Evolutionary conservation across 768 basidiomycete genomes (phyloP).

Genomic region (Zangia roseola): DNA sequence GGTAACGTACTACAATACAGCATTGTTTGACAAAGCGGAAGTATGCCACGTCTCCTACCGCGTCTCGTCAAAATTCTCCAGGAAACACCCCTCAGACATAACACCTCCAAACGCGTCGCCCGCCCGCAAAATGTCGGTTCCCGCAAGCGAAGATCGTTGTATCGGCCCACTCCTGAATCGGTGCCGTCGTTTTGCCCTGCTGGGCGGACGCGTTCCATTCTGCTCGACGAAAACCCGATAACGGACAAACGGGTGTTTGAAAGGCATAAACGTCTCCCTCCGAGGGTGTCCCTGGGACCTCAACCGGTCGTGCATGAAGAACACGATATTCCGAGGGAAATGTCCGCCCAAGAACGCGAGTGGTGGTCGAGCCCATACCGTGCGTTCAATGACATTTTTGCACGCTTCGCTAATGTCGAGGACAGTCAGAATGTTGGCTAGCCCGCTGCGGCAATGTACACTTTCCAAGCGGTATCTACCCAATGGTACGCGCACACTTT

Average conservation of each 20-base stretch:
- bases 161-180: constrained; percentile 33
- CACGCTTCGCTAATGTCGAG: not conserved
- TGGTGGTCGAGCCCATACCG: constrained; percentile 81
- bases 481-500: constrained; percentile 40
- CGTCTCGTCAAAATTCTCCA: constrained; percentile 51
- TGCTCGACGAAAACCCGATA: constrained; percentile 62
- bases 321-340: constrained; percentile 47
- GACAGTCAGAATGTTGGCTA: constrained; percentile 69
- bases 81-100: constrained; percentile 21
- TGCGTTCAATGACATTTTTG: constrained; percentile 31
- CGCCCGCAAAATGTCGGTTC: constrained; percentile 5
- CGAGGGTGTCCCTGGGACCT: constrained; percentile 38
- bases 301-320: constrained; percentile 20
- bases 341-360: constrained; percentile 58
- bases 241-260: constrained; percentile 46
- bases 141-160: constrained; percentile 32
- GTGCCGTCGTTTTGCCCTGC: constrained; percentile 44
- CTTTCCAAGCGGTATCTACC: constrained; percentile 54
- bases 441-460: constrained; percentile 58
- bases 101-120: constrained; percentile 11
- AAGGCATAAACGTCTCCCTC: constrained; percentile 58
- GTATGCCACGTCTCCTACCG: constrained; percentile 71
- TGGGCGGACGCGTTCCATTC: constrained; percentile 53
- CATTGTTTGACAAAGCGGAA: too few species aligned
- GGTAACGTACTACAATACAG: too few species aligned